Base-by-base conservation (phyloP, 768 basidiomycete species). In the Fomitopsis serialis region DNA sequence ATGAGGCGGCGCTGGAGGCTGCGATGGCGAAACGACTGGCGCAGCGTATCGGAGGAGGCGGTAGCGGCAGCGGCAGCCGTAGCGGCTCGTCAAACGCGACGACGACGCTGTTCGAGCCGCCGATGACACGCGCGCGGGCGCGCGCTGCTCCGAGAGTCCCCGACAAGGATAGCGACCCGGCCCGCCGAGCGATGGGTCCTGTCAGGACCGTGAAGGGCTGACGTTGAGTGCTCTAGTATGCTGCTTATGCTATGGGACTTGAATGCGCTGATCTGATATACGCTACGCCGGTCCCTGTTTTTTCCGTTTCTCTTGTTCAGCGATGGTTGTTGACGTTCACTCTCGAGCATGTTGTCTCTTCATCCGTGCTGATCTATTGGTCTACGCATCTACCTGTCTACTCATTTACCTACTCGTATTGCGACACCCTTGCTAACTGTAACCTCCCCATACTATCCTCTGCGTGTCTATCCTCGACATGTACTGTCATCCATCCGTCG, bases 131-230 rank as follows among this genome's bases (percentile, higher is more conserved):
- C 7, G 51, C 61, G 21, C 58, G 58, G 56, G 57, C 46, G 36
- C 43, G 37, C 37, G 57, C 24, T 25, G 36, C 32, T 29, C 52
- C 25, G 48, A 45, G 45, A 7, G 37, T 59, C 2, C 62, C 62
- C 2, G 56, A 54, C 49, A 63, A 61, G 49, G 62, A 63, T 34
- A 59, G 56, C 55, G 62, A 63, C 49, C 60, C 54, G 3, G 53
- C 54, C 12, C 58, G 55, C 46, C 62, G 62, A 11, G 63, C 63
- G 19, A 54, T 64, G 49, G 61, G 58, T 15, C 58, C 50, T 27
- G 42, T 43, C 15, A 7, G 50, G 37, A 5, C 37, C 7, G 37
- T 40, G 37, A 40, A 40, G 15, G 6, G 37, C 37, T 40, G 37
- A 40, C 11, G 29, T 32, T 32, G 6, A 11, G 6, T 32, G 29